These are phyloP conservation scores for Penicillium sp. DNA, from an alignment of 2,329 filamentous ascomycete species.

Conservation along the genomic window DNA sequence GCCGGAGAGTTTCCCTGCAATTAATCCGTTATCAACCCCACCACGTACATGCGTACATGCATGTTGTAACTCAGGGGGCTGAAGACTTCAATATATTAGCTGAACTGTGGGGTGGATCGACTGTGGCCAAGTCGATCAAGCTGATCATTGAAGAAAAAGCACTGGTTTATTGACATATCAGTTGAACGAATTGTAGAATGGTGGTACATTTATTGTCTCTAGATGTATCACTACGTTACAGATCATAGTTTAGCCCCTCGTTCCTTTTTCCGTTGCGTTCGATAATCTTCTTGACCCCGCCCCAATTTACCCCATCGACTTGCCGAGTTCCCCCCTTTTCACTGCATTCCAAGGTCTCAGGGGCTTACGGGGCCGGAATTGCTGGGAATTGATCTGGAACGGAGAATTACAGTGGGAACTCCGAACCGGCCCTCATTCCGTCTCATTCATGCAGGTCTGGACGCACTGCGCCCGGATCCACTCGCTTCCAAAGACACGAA, in stretches of 20 bases:
- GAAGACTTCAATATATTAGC: not conserved
- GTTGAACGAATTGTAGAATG: no score
- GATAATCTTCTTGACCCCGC: not conserved
- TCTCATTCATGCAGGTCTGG: not conserved
- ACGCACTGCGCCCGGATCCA: not conserved
- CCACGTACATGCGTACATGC: not conserved
- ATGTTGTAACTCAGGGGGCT: no score
- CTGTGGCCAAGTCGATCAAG: not conserved
- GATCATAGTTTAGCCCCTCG: not conserved
- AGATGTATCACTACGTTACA: not conserved
- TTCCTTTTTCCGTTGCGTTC: not conserved
- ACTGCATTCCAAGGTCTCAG: not conserved
- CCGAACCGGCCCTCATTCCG: not conserved
- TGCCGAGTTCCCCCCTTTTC: not conserved
- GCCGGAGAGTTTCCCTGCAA: no score
- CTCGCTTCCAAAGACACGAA: not conserved
- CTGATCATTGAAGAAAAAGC: not conserved
- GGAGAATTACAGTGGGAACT: not conserved
- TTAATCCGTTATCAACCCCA: no score
- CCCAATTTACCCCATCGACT: not conserved
- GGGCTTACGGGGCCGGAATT: not conserved
- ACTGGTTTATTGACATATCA: not conserved
- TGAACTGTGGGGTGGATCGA: constrained; percentile 3
- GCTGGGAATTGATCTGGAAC: not conserved
- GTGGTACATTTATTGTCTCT: no score